Conservation (phyloP, 2,329 filamentous ascomycete species). For the Cadophora sp. region DNA sequence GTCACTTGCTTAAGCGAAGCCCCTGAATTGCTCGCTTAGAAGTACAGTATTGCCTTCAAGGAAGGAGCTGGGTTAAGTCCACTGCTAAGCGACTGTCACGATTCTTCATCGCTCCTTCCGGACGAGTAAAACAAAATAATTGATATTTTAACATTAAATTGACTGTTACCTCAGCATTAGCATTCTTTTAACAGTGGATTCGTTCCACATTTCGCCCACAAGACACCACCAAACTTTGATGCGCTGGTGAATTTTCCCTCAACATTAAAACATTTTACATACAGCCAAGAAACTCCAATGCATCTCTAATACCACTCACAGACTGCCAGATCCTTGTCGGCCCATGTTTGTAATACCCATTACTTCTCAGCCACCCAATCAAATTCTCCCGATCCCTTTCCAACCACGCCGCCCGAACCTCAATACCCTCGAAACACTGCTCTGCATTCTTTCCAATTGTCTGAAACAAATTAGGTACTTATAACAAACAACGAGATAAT, state of each 20-base stretch:
- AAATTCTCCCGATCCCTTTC: slow-evolving; percentile 33
- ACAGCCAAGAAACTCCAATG: slow-evolving; percentile 12
- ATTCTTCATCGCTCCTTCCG: no score
- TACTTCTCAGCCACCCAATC: slow-evolving; percentile 26
- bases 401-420: slow-evolving; percentile 25
- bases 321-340: slow-evolving; percentile 5
- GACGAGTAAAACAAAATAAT: no score
- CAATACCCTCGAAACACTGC: slow-evolving; percentile 25
- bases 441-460: slow-evolving; percentile 18
- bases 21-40: no score
- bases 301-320: slow-evolving; percentile 1
- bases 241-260: neutral
- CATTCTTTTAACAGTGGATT: no score
- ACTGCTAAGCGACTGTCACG: no score
- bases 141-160: no score
- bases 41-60: no score
- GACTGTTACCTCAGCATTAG: no score
- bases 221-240: neutral
- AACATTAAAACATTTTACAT: neutral
- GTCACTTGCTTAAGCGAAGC: no score
- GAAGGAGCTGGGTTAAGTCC: no score
- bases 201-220: neutral
- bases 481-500: neutral
- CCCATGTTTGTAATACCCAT: slow-evolving; percentile 24
- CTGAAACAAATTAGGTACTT: slow-evolving; percentile 19